phyloP scores from a whole-genome alignment of 2,329 filamentous ascomycete species.

The Chalara sp. region DNA sequence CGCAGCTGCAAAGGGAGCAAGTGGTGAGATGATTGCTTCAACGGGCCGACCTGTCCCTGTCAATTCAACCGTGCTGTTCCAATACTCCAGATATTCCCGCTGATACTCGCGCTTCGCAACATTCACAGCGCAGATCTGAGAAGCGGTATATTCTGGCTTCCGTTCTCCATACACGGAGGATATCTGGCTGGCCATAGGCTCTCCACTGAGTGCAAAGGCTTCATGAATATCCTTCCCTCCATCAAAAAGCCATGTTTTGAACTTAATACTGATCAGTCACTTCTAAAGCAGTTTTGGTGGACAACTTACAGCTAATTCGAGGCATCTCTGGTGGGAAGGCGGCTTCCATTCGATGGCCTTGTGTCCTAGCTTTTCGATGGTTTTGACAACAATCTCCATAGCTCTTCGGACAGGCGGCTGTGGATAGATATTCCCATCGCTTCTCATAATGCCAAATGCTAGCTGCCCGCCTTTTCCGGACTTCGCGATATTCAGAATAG shows the following conservation, averaged over 20 bases:
- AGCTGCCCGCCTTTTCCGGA: conserved; percentile 32
- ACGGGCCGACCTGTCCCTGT: conserved; percentile 35
- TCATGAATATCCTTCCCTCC: conserved; percentile 27
- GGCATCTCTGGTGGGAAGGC: conserved; percentile 37
- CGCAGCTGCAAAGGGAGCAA: conserved; percentile 43
- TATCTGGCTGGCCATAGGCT: conserved; percentile 32
- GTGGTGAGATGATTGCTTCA: conserved; percentile 45
- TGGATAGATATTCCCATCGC: conserved; percentile 42
- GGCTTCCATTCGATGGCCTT: conserved; percentile 54
- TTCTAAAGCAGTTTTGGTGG: conserved; percentile 16
- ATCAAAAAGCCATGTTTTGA: conserved; percentile 30
- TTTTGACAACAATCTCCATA: conserved; percentile 41
- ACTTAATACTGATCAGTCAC: conserved; percentile 9
- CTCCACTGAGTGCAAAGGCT: conserved; percentile 47
- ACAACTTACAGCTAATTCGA: conserved; percentile 33
- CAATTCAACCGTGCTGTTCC: conserved; percentile 19
- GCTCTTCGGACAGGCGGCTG: conserved; percentile 53
- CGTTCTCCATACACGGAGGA: conserved; percentile 15
- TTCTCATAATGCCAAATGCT: conserved; percentile 46
- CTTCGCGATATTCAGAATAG: conserved; percentile 32
- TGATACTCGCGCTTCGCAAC: conserved; percentile 47
- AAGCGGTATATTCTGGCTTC: conserved; percentile 28
- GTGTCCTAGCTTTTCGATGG: conserved; percentile 45
- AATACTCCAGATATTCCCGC: conserved; percentile 44
- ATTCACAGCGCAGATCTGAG: conserved; percentile 31